Base-by-base conservation (phyloP, 1,284 basidiomycete genomes). In the Phylloboletellus chloephorus region DNA sequence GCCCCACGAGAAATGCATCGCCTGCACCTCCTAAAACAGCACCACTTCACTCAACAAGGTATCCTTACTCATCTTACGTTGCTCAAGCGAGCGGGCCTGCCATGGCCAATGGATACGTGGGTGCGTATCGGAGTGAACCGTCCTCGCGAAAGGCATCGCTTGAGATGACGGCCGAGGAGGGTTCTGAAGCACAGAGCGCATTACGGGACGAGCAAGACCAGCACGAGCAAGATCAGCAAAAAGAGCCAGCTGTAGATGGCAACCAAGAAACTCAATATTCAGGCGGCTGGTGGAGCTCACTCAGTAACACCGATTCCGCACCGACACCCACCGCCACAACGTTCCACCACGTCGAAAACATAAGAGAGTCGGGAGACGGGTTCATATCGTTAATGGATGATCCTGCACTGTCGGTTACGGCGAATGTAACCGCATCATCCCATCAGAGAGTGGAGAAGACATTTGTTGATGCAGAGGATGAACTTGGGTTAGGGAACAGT, bases 301-400 rank as follows among this genome's bases (percentile, higher is more conserved):
- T 65, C 41, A 62, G 57, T 13, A 64, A 70, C 41, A 71, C 70
- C n/a, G 69, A 72, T 41, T 66, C 69, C 23, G 66, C 67, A 3
- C 60, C 69, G 25, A 88, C 87, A 5, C 87, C 87, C 7, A 86
- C 79, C 8, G 77, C 78, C 6, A 52, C 82, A 12, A 72, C 72
- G 3, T 88, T 88, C 60, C 63, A 75, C 54, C 69, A 68, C 35
- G 66, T 76, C 3, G 71, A 73, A 35, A 66, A 68, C 25, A 51
- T 61, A 44, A 57, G 56, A 8, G 61, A 66, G 7, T 68, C 74
- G 9, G 66, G 71, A 5, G 76, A 78, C 16, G 83, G 82, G 3
- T 90, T 95, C 52, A 74, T 93, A 31, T 92, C 88, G n/a, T 71
- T 89, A 7, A 92, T 94, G 86, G 87, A 90, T 53, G 71, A 67